Conservation (phyloP, 139 green algal genomes). For the Picochlorum sp. region DNA sequence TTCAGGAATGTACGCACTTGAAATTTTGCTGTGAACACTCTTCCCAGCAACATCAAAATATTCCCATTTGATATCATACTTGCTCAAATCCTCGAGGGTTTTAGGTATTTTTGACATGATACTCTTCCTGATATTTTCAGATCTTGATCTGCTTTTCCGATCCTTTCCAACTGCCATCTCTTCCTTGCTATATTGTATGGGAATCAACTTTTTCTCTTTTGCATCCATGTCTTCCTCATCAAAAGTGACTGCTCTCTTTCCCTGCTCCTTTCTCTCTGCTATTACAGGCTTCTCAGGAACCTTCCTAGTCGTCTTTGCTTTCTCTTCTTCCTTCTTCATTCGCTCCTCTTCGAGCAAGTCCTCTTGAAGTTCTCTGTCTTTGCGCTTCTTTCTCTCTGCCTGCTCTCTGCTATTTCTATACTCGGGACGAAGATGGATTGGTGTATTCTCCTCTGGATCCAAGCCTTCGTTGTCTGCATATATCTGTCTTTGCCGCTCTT, state of each 20-base stretch:
- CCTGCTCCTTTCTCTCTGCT: neutral
- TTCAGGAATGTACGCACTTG: conserved; percentile 1
- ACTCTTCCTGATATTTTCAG: conserved; percentile 20
- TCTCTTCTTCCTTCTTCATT: neutral
- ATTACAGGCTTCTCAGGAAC: neutral
- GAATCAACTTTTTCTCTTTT: conserved; percentile 44
- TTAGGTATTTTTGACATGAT: conserved; percentile 75
- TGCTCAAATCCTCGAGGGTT: conserved; percentile 56
- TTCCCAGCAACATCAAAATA: conserved; percentile 41
- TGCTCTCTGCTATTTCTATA: neutral
- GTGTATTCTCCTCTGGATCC: neutral
- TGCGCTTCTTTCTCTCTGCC: neutral
- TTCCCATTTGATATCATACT: conserved; percentile 64
- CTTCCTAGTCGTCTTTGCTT: neutral
- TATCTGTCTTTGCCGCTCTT: neutral
- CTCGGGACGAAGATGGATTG: neutral
- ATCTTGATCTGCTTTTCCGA: neutral
- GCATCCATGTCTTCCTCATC: conserved; percentile 9
- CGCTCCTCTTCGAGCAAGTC: neutral
- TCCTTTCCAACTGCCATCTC: conserved; percentile 45
- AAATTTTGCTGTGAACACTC: conserved; percentile 33
- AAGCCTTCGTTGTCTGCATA: conserved; percentile 7
- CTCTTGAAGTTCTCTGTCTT: neutral
- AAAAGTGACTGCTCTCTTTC: neutral
- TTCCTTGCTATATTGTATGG: conserved; percentile 62